phyloP scores from a whole-genome alignment of 805 yeast species.

The Scheffersomyces stipitis region DNA sequence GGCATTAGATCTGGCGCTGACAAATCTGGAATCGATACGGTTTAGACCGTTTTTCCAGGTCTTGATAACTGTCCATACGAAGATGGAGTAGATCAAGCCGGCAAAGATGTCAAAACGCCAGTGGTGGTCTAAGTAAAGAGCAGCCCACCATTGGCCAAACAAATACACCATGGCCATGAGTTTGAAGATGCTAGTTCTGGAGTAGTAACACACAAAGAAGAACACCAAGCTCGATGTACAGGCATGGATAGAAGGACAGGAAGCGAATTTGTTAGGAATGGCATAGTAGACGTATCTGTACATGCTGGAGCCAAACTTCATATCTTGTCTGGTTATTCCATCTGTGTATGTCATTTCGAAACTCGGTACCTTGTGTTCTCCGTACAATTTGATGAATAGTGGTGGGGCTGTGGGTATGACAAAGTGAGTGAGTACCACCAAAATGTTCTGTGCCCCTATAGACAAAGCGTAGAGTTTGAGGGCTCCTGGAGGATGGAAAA shows the following conservation, averaged over 20 bases:
- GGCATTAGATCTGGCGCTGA: constrained; percentile 35
- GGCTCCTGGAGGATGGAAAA: constrained; percentile 63
- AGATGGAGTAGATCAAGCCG: constrained; percentile 52
- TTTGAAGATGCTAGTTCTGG: constrained; percentile 30
- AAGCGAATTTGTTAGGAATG: constrained; percentile 66
- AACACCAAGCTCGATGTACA: constrained; percentile 57
- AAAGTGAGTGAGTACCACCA: constrained; percentile 58
- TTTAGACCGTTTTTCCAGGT: constrained; percentile 21
- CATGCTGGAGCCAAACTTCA: constrained; percentile 56
- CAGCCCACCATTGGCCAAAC: constrained; percentile 68
- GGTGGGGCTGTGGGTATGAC: constrained; percentile 70
- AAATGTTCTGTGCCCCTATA: constrained; percentile 57
- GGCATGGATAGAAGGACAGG: constrained; percentile 58
- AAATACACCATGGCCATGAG: constrained; percentile 44
- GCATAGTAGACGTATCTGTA: constrained; percentile 61
- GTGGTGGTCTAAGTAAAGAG: constrained; percentile 68
- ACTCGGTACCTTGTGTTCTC: constrained; percentile 53
- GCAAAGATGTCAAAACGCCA: constrained; percentile 59
- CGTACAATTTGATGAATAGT: constrained; percentile 63
- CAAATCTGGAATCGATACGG: constrained; percentile 34
- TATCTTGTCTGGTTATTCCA: constrained; percentile 61
- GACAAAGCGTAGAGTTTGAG: constrained; percentile 50
- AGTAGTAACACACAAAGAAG: constrained; percentile 36
- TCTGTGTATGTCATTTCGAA: constrained; percentile 71
- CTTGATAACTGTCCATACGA: constrained; percentile 39